Evolutionary conservation across 2,329 filamentous ascomycete species (phyloP), one percentile per base, ranked within the genome.

Genomic region (Aspergillus sp.): DNA sequence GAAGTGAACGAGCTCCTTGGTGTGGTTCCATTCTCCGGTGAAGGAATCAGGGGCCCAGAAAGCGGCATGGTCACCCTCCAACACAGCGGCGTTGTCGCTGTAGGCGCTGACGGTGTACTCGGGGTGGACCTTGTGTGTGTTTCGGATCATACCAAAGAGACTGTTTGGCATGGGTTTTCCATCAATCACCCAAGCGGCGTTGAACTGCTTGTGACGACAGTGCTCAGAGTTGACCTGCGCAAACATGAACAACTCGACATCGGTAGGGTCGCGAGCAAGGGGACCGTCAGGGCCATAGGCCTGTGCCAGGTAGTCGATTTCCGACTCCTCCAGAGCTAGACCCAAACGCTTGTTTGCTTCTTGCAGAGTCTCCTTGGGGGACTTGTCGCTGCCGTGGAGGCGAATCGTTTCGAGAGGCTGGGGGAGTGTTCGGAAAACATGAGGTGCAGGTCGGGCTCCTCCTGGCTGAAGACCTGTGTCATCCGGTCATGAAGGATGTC

Each of bases 151-250:
- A 31, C 83, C 83, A 61, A 98, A 98, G 6, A 98, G 77, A 53
- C 85, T 91, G 62, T 86, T 79, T 37, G 81, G 77, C 77, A 90
- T 93, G 51, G 77, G 72, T 53, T 86, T 76, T 41, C 90, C 90
- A 64, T 98, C 90, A 57, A 98, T 94, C 11, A 85, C 93, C 89
- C 93, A 98, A 46, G 83, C 85, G 27, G 93, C 90, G 67, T 98
- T 98, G 79, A 98, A 98, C 58, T 94, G 87, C 74, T 96, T 95
- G 63, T 85, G 81, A 46, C 81, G 71, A 61, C 81, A 95, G 69
- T 97, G 91, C 75, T 98, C 93, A 3, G 91, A 97, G 74, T 97
- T 97, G 65, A 98, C 91, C 70, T 98, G 93, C 11, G 91, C 91
- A 66, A 97, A 98, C 93, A 97, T 97, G 76, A 97, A 97, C 19